Conservation (phyloP, 208 protist genomes). For the Spongospora subterranea region DNA sequence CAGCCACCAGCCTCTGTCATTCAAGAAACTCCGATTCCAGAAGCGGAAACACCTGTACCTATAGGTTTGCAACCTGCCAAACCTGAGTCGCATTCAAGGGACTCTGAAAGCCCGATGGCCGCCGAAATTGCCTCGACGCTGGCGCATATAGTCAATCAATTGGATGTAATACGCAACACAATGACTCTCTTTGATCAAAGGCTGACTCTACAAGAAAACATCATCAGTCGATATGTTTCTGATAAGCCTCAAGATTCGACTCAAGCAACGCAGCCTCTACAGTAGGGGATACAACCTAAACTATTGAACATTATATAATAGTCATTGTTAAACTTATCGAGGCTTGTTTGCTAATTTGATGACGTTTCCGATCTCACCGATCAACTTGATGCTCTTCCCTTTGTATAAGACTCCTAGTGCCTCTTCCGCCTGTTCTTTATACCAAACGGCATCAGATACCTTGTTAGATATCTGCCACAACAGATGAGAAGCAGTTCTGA, state of each 20-base stretch:
- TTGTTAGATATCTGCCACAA: neutral
- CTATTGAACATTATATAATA: neutral
- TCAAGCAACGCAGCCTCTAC: neutral
- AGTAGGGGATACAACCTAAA: neutral
- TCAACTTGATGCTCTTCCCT: slow-evolving; percentile 52
- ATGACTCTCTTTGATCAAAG: slow-evolving; percentile 67
- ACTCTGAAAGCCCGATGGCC: neutral
- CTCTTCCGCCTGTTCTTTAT: neutral
- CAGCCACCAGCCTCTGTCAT: too few species aligned
- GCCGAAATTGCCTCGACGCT: slow-evolving; percentile 54
- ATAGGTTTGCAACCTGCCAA: neutral
- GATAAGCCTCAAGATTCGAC: neutral
- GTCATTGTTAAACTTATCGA: neutral
- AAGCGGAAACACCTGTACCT: neutral
- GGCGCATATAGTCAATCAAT: slow-evolving; percentile 61
- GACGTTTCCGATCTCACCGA: slow-evolving; percentile 36
- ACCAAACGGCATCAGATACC: neutral
- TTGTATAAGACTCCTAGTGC: neutral
- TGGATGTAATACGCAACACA: slow-evolving; percentile 68
- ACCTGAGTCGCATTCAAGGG: neutral
- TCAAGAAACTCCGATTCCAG: neutral
- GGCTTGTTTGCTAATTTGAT: neutral
- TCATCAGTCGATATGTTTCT: neutral
- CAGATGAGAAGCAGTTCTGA: too few species aligned
- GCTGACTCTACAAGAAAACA: slow-evolving; percentile 63